phyloP scores from a whole-genome alignment of 2,329 filamentous ascomycete genomes.

The Capronia americana region DNA sequence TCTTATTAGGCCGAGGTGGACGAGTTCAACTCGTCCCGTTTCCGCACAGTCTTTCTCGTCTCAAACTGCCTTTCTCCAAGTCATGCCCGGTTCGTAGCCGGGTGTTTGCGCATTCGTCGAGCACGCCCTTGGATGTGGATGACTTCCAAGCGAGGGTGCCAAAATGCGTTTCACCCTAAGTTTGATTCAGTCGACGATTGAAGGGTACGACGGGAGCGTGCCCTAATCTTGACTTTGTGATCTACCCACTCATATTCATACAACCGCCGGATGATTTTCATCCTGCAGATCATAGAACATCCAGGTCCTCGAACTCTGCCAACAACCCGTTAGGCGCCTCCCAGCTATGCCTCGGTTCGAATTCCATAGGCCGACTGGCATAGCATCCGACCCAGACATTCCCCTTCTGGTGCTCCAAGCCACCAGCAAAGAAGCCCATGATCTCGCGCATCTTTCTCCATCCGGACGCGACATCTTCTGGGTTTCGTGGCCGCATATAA shows the following conservation, averaged over 20 bases:
- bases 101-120: background rate
- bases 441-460: conserved; percentile 67
- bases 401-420: conserved; percentile 61
- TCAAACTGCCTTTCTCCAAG: background rate
- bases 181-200: background rate
- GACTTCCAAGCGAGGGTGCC: background rate
- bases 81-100: background rate
- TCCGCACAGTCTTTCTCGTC: background rate
- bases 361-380: conserved; percentile 59
- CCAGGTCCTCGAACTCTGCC: conserved; percentile 59
- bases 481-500: conserved; percentile 36
- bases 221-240: background rate
- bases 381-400: conserved; percentile 63
- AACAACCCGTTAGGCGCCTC: conserved; percentile 49
- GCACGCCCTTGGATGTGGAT: background rate
- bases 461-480: conserved; percentile 50
- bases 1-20: background rate
- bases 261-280: background rate
- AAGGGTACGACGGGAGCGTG: background rate
- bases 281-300: conserved; percentile 51
- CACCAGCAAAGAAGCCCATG: conserved; percentile 68
- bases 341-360: conserved; percentile 40
- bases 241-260: background rate
- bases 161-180: background rate
- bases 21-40: background rate